phyloP scores from a whole-genome alignment of 768 basidiomycete species.

The Lyophyllum decastes region DNA sequence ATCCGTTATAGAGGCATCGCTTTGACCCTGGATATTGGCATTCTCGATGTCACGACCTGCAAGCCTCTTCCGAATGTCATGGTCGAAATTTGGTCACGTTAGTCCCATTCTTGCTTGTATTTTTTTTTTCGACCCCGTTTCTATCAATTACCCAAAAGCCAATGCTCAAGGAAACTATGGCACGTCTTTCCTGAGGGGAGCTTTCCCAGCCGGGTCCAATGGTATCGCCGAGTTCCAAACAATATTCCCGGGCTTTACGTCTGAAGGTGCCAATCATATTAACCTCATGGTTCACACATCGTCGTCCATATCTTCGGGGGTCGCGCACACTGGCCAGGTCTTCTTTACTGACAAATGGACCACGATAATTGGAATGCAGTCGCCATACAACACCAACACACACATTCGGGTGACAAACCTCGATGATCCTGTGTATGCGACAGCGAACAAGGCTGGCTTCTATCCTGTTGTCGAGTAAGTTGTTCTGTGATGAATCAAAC shows the following conservation, averaged over 20 bases:
- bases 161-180: slow-evolving; percentile 36
- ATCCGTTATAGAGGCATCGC: slow-evolving; percentile 30
- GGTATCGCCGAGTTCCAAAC: slow-evolving; percentile 42
- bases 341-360: slow-evolving; percentile 42
- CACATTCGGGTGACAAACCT: slow-evolving; percentile 28
- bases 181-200: slow-evolving; percentile 37
- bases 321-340: slow-evolving; percentile 36
- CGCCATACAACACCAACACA: slow-evolving; percentile 32
- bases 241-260: slow-evolving; percentile 37
- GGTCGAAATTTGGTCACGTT: slow-evolving; percentile 31
- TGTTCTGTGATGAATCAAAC: neutral
- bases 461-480: slow-evolving; percentile 29
- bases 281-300: slow-evolving; percentile 34
- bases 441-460: slow-evolving; percentile 24
- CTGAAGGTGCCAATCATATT: slow-evolving; percentile 36
- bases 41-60: slow-evolving; percentile 40
- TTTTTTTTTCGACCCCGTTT: neutral
- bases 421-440: slow-evolving; percentile 28
- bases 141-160: slow-evolving; percentile 19
- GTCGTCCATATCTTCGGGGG: slow-evolving; percentile 24
- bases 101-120: neutral
- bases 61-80: slow-evolving; percentile 35
- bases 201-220: slow-evolving; percentile 28
- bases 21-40: slow-evolving; percentile 38
- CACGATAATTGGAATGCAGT: slow-evolving; percentile 25